A percentile compares a stretch with the other conserved stretches of the same genome.
These are phyloP conservation scores for Grigorovia transvaalensis DNA, from an alignment of 805 yeast genomes.

Conservation along the genomic window DNA sequence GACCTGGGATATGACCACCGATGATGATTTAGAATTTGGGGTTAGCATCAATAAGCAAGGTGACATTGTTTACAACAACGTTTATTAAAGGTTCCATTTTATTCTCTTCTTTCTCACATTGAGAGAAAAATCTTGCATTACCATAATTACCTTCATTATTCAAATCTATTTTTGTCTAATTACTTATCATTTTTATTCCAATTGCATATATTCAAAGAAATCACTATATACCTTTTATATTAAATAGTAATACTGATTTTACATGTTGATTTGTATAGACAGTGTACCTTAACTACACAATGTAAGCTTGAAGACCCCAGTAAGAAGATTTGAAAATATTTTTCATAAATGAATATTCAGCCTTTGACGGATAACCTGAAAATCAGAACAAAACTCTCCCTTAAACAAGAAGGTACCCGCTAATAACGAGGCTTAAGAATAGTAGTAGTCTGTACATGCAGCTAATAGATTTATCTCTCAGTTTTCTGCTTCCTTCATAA, in stretches of 20 bases:
- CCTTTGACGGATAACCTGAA: no score
- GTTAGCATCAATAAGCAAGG: constrained; percentile 45
- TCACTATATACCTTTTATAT: no score
- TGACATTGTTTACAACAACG: constrained; percentile 17
- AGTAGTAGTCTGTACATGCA: no score
- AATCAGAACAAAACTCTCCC: no score
- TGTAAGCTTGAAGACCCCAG: not conserved
- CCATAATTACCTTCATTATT: not conserved
- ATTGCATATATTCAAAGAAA: not conserved
- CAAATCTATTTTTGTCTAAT: not conserved
- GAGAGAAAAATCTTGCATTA: not conserved
- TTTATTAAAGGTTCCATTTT: not conserved
- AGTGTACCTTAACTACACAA: no score
- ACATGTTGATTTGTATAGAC: not conserved
- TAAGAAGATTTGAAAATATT: not conserved
- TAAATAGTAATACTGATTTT: not conserved
- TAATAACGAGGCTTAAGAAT: no score
- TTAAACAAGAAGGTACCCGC: no score
- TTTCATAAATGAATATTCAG: no score
- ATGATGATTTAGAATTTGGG: constrained; percentile 88
- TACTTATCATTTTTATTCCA: not conserved
- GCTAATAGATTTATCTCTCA: not conserved
- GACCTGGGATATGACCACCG: constrained; percentile 92
- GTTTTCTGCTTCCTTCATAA: not conserved
- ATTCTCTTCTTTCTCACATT: not conserved